These are phyloP conservation scores for Lophiostoma macrostomum DNA, from an alignment of 495 filamentous ascomycete genomes.

Conservation along the genomic window DNA sequence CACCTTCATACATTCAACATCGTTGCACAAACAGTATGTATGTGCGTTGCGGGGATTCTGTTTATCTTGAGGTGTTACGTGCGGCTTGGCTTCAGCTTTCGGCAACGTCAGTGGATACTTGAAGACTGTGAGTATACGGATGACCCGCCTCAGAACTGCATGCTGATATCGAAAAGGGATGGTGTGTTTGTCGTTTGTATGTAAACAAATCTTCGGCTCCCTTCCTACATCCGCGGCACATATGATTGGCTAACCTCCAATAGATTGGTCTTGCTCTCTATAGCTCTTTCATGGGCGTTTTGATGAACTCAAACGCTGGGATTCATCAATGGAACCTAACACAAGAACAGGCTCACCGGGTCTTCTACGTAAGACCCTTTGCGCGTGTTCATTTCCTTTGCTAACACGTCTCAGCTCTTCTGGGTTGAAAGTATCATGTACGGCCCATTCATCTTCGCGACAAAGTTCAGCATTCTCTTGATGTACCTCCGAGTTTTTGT, in stretches of 20 bases:
- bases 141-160: not conserved
- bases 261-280: constrained; percentile 7
- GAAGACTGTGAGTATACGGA: constrained; percentile 23
- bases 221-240: not conserved
- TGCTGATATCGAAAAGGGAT: constrained; percentile 4
- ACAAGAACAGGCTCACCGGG: not conserved
- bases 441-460: constrained; percentile 18
- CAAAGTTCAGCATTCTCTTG: constrained; percentile 17
- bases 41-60: constrained; percentile 4
- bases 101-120: constrained; percentile 14
- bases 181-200: constrained; percentile 20
- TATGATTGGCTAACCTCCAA: not conserved
- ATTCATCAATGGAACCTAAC: constrained; percentile 19
- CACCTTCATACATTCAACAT: constrained; percentile 10
- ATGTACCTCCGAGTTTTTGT: constrained; percentile 19
- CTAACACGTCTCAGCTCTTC: constrained; percentile 12
- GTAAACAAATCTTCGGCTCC: not conserved
- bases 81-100: constrained; percentile 8
- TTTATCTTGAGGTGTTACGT: constrained; percentile 20
- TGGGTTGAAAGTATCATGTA: constrained; percentile 17
- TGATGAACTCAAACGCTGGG: constrained; percentile 11
- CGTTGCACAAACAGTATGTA: constrained; percentile 16
- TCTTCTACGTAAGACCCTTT: constrained; percentile 7
- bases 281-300: constrained; percentile 1
- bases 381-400: not conserved